These are phyloP conservation scores for Kodamaea sp. DNA, from an alignment of 1,139 yeast genomes.

Conservation along the genomic window DNA sequence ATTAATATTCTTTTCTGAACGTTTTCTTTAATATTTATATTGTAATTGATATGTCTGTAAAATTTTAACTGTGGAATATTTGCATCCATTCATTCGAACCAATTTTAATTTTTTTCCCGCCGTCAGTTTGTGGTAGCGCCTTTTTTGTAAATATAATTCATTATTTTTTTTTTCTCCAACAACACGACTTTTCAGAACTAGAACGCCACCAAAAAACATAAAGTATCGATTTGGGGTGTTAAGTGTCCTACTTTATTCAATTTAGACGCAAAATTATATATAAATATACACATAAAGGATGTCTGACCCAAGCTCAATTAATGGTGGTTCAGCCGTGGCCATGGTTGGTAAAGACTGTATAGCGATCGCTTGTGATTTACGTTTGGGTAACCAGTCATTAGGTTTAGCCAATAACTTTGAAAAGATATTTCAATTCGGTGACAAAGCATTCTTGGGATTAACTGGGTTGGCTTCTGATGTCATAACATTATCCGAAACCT, in stretches of 20 bases:
- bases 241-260: neutral
- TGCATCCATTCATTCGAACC: too few relatives aligned
- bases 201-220: slow-evolving; percentile 7
- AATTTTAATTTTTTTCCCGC: too few relatives aligned
- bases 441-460: slow-evolving; percentile 79
- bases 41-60: neutral
- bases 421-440: slow-evolving; percentile 79
- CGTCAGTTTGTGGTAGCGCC: neutral
- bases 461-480: slow-evolving; percentile 97
- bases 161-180: slow-evolving; percentile 1
- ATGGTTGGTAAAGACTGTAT: slow-evolving; percentile 99
- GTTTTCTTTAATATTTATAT: neutral
- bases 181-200: neutral
- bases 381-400: slow-evolving; percentile 90
- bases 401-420: slow-evolving; percentile 93
- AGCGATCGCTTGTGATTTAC: slow-evolving; percentile 93
- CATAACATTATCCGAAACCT: slow-evolving; percentile 73
- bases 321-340: slow-evolving; percentile 93
- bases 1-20: neutral
- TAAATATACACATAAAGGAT: slow-evolving; percentile 16
- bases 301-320: slow-evolving; percentile 51
- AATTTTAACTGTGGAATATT: neutral
- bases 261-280: neutral
- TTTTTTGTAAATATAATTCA: neutral
- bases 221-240: neutral